A percentile compares a stretch with the other conserved stretches of the same genome.
phyloP scores from a whole-genome alignment of 2,329 filamentous ascomycete species.

The Sclerotinia sclerotiorum region DNA sequence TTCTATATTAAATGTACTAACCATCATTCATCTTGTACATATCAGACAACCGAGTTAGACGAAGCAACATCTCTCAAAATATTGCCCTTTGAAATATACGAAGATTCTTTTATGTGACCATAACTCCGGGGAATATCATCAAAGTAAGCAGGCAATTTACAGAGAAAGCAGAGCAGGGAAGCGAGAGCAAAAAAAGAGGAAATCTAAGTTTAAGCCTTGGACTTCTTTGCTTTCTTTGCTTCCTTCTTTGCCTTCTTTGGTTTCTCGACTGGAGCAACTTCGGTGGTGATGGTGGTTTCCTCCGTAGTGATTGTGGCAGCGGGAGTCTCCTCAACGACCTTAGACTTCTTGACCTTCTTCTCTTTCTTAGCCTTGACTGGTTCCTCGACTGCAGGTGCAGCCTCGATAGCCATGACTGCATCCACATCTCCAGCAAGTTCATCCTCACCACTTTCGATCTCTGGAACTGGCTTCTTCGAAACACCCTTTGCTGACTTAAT shows the following conservation, averaged over 20 bases:
- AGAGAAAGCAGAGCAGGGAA: background rate
- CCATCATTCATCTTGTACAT: background rate
- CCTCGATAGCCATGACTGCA: slow-evolving; percentile 39
- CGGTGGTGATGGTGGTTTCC: slow-evolving; percentile 42
- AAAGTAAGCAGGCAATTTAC: slow-evolving; percentile 6
- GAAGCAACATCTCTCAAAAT: slow-evolving; percentile 7
- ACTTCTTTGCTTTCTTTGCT: slow-evolving; percentile 12
- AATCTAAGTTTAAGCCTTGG: slow-evolving; percentile 2
- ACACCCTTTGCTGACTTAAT: slow-evolving; percentile 64
- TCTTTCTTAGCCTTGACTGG: slow-evolving; percentile 28
- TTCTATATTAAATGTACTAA: slow-evolving; percentile 5
- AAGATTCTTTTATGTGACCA: slow-evolving; percentile 15
- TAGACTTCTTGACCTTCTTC: slow-evolving; percentile 34
- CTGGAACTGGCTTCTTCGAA: slow-evolving; percentile 42
- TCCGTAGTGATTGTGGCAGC: slow-evolving; percentile 36
- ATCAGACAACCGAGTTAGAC: background rate
- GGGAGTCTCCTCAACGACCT: slow-evolving; percentile 27
- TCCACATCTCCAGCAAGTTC: slow-evolving; percentile 19
- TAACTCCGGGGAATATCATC: slow-evolving; percentile 16
- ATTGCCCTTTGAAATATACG: slow-evolving; percentile 9
- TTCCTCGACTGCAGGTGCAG: slow-evolving; percentile 30
- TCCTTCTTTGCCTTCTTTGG: slow-evolving; percentile 39
- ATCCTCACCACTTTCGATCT: slow-evolving; percentile 33
- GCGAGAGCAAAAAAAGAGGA: background rate
- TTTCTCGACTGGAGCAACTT: slow-evolving; percentile 41